Base-by-base conservation (phyloP, 106 monocot genomes). In the Dioscorea dumetorum region DNA sequence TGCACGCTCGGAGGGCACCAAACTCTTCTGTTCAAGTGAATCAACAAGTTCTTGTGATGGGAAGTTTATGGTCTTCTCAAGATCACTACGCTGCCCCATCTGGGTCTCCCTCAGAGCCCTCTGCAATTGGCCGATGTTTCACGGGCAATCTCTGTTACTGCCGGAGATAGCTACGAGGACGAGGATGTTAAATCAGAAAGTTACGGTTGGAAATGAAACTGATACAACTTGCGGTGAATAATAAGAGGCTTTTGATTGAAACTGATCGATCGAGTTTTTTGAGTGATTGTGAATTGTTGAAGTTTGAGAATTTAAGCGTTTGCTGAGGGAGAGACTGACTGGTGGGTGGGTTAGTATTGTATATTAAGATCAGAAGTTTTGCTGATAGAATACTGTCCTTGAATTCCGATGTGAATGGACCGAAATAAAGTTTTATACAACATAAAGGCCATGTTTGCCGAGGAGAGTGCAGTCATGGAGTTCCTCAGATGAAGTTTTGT, bases 141-240 rank as follows among this genome's bases (percentile, higher is more conserved):
- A 31, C 54, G 73, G 10, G 71, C 74, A 3, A 53, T 79, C 24
- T 80, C 83, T 12, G 51, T 75, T 12, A 76, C 75, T 54, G 78
- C 67, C 11, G 84, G 80, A 14, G 83, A 83, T 35, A 83, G 87
- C 69, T 83, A 73, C 31, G 79, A 81, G 57, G 89, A 93, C 24
- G 90, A 84, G 8, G 97, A 99, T 74, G 74, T 76, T 2, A 86
- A 72, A 61, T 99, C 87, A 0, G 97, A 85, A 66, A 83, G 92
- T 77, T 87, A 71, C 57, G 83, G 74, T 75, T 87, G 90, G 85
- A 85, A 94, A 62, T 84, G 67, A 81, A 20, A 58, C 20, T 62
- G n/a, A 20, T 59, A 12, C 2, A 54, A 22, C 49, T 64, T 20
- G 33, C 23, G 57, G 34, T 5, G 10, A 41, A 41, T 41, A 41